A percentile compares a stretch with the other conserved stretches of the same genome.
These are phyloP conservation scores for Pleurotus giganteus DNA, from an alignment of 768 basidiomycete genomes.

Conservation along the genomic window DNA sequence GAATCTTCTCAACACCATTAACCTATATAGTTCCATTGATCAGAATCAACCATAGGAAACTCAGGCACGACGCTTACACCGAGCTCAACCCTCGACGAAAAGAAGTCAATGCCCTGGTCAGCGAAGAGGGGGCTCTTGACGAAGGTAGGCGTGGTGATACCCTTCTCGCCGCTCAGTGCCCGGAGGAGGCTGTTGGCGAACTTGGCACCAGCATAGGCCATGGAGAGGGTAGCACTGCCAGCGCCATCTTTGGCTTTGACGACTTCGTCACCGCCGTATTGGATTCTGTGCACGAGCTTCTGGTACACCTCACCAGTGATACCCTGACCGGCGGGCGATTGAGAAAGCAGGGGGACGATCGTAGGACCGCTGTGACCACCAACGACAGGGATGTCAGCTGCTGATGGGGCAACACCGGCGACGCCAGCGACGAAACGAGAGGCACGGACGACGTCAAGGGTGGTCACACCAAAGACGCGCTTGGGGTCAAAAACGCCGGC, in stretches of 20 bases:
- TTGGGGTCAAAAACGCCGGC: conserved; percentile 89
- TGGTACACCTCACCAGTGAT: conserved; percentile 73
- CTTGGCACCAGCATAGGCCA: conserved; percentile 94
- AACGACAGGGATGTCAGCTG: conserved; percentile 79
- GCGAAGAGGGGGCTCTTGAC: conserved; percentile 87
- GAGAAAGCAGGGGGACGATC: conserved; percentile 94
- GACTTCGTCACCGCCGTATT: conserved; percentile 98
- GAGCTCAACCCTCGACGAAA: conserved; percentile 92
- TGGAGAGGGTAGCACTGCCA: conserved; percentile 91
- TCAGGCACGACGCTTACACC: conserved; percentile 62
- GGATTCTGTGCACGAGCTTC: conserved; percentile 88
- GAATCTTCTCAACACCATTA: conserved; percentile 92
- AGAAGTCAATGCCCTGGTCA: conserved; percentile 88
- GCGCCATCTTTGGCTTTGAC: conserved; percentile 97
- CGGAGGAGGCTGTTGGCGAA: conserved; percentile 82
- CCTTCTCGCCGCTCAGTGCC: conserved; percentile 87
- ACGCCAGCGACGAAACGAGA: conserved; percentile 84
- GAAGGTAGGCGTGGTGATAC: conserved; percentile 80
- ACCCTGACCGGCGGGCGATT: conserved; percentile 66
- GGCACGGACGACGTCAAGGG: conserved; percentile 96
- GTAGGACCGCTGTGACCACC: conserved; percentile 98
- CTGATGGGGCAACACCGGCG: conserved; percentile 58
- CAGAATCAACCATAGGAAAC: too few species aligned
- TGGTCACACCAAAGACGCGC: conserved; percentile 93
- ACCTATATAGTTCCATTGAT: too few species aligned